Evolutionary conservation across 768 basidiomycete species (phyloP), one percentile per base, ranked within the genome.

Genomic region (Calocera viscosa): DNA sequence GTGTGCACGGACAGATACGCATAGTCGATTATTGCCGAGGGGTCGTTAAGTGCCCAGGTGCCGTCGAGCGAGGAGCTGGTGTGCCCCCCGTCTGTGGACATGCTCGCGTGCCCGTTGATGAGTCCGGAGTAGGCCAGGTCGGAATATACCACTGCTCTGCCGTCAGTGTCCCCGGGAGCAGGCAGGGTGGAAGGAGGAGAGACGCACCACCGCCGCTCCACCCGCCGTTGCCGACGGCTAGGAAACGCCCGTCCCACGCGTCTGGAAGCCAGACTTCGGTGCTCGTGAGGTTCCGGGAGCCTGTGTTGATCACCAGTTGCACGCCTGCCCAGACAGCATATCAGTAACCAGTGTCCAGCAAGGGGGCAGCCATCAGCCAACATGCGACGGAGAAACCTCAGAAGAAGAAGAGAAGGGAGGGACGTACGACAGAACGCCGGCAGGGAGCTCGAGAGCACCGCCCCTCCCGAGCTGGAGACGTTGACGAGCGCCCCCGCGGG

Each of bases 221-320:
- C 26, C 75, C 75, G 40, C 73, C 73, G 47, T 75, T 75, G 5
- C 75, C 75, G 5, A 74, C 49, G 12, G 70, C 72, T 24, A 76
- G 67, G 39, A 74, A 71, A 1, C 75, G 71, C 8, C 73, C 73
- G 49, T 74, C 73, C 74, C 73, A 76, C 2, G 68, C 67, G 38
- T 73, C 72, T 16, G 75, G 75, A n/a, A 76, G 72, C 75, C 75
- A 76, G 3, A 73, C 71, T 47, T 75, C 75, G 2, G 53, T 60
- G 19, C 30, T 60, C 14, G 53, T 60, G 14, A 32, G 3, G 30
- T 60, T 60, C 30, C 53, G 2, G 14, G 14, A 5, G 2, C 53
- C 53, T 28, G 53, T 60, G 19, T 60, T 60, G 53, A 60, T 22
- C 14, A 60, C 10, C 30, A 60, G 53, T 26, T 60, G 53, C 30